These are phyloP conservation scores for Dimocarpus longan DNA, from an alignment of 345 rosid species.

Conservation along the genomic window DNA sequence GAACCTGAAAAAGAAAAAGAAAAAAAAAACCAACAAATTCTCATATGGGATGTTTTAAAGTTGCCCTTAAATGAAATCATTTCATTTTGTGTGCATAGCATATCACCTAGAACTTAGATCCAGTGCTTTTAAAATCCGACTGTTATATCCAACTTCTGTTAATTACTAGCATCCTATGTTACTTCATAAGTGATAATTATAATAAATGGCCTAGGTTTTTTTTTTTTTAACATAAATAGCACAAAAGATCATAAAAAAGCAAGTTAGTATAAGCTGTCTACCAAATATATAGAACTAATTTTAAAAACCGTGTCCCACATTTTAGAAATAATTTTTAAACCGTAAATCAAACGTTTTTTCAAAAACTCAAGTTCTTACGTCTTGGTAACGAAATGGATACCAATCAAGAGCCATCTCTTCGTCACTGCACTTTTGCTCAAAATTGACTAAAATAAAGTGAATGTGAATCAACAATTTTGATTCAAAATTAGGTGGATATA, in stretches of 20 bases:
- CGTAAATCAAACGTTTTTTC: neutral
- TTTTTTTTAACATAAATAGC: too few relatives aligned
- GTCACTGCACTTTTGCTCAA: neutral
- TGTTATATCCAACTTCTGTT: too few relatives aligned
- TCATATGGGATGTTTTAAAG: neutral
- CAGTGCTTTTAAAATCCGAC: too few relatives aligned
- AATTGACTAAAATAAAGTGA: neutral
- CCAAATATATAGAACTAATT: too few relatives aligned
- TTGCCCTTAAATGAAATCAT: neutral
- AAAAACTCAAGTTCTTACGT: neutral
- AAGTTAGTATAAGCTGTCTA: too few relatives aligned
- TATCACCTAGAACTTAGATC: neutral
- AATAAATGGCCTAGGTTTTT: too few relatives aligned
- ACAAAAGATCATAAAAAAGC: too few relatives aligned
- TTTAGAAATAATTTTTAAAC: neutral
- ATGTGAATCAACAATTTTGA: constrained; percentile 1
- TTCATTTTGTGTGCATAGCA: neutral
- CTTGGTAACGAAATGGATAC: neutral
- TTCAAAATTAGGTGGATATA: neutral
- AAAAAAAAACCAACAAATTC: too few relatives aligned
- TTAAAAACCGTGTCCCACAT: neutral
- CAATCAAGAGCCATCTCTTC: neutral
- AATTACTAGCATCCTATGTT: too few relatives aligned
- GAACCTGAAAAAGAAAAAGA: neutral
- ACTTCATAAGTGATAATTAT: too few relatives aligned